Base-by-base conservation (phyloP, 2,329 filamentous ascomycete species). In the Canariomyces notabilis region DNA sequence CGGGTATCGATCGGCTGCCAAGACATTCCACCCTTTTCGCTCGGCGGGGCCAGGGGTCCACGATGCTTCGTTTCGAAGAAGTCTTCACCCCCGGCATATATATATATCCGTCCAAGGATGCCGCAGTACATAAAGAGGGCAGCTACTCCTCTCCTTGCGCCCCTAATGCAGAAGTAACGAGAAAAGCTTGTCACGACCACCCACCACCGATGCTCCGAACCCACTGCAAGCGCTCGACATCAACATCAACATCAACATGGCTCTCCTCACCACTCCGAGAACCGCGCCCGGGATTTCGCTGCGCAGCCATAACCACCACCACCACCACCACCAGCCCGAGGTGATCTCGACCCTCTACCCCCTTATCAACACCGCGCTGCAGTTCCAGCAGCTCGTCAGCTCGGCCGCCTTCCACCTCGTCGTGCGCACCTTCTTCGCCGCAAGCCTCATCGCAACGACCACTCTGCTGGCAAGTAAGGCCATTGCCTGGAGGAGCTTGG, bases 301-400 rank as follows among this genome's bases (percentile, higher is more conserved):
- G 20, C 45, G 37, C 19, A 31, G 44, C 20, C 48, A n/a, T n/a
- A n/a, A n/a, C n/a, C n/a, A n/a, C n/a, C n/a, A n/a, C n/a, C n/a
- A n/a, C n/a, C n/a, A n/a, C n/a, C n/a, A 41, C 36, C 53, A 46
- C 23, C 38, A 35, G n/a, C 48, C 51, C 42, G 43, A 51, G n/a
- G 37, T 52, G 11, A 49, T 53, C 9, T 46, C 53, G 14, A 42
- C 41, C 18, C 34, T 55, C 33, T 42, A 48, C 8, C 55, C 55
- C 7, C 46, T 57, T 32, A 6, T 55, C 5, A 48, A 44, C 26
- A 51, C 43, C 31, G 53, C 52, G 2, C 41, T 54, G 3, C 50
- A 49, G 16, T 52, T 54, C 42, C 57, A 57, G 35, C 53, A 55
- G 26, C 42, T 58, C 9, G 18, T 59, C 37, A 41, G 50, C 26